Percentiles rank a stretch among this genome's conserved stretches.
These are phyloP conservation scores for Xerocomus potaroensis DNA, from an alignment of 768 basidiomycete genomes.

Conservation along the genomic window DNA sequence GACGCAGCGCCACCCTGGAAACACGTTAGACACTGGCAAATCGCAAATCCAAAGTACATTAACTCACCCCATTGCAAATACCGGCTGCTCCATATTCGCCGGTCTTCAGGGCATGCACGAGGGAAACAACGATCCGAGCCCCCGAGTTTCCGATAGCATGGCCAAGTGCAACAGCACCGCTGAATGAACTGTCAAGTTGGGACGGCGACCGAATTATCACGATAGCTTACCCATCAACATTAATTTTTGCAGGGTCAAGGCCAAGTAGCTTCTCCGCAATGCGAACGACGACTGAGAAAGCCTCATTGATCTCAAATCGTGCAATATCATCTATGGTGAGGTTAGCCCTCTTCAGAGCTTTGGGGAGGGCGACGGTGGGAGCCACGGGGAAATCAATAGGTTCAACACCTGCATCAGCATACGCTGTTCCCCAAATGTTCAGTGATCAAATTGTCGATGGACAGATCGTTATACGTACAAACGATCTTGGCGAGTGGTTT, in stretches of 20 bases:
- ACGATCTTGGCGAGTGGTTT: conserved; percentile 93
- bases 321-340: conserved; percentile 80
- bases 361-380: conserved; percentile 86
- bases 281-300: conserved; percentile 91
- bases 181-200: conserved; percentile 31
- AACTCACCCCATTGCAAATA: conserved; percentile 92
- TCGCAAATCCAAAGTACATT: conserved; percentile 2
- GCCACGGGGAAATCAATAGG: conserved; percentile 97
- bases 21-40: conserved; percentile 14
- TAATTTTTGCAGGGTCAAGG: conserved; percentile 85
- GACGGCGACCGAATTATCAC: conserved; percentile 1
- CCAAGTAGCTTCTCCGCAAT: conserved; percentile 86
- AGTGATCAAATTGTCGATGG: conserved; percentile 1
- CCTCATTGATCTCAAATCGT: conserved; percentile 95
- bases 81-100: conserved; percentile 95
- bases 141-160: conserved; percentile 97
- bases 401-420: conserved; percentile 94
- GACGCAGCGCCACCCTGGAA: conserved; percentile 87
- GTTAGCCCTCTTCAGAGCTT: conserved; percentile 83
- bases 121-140: conserved; percentile 88
- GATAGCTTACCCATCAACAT: conserved; percentile 71
- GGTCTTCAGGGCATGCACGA: conserved; percentile 84
- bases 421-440: conserved; percentile 49
- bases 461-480: conserved; percentile 51
- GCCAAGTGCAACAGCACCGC: conserved; percentile 94